Evolutionary conservation across 371 early-diverging fungal genomes (phyloP).

Genomic region (Choanephora cucurbitarum): DNA sequence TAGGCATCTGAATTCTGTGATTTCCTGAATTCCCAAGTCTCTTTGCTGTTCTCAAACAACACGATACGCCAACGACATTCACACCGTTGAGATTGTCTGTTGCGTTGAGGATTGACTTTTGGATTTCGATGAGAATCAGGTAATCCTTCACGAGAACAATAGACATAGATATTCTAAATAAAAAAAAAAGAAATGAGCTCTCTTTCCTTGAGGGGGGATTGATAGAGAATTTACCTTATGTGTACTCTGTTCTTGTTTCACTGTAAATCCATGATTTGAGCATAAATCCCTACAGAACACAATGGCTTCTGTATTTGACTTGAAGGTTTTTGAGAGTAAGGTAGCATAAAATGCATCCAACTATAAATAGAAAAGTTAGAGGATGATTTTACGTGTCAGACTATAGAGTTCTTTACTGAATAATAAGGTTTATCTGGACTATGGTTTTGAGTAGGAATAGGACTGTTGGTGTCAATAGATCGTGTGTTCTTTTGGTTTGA

Average conservation of each 20-base stretch:
- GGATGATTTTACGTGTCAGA: neutral
- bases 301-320: slow-evolving; percentile 50
- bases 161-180: slow-evolving; percentile 67
- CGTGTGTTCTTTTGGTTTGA: slow-evolving; percentile 12
- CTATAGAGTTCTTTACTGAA: slow-evolving; percentile 19
- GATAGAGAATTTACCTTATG: slow-evolving; percentile 63
- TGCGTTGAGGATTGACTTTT: slow-evolving; percentile 59
- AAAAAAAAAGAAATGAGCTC: slow-evolving; percentile 1
- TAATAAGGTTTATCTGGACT: slow-evolving; percentile 28
- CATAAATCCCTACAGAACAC: slow-evolving; percentile 57
- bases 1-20: slow-evolving; percentile 61
- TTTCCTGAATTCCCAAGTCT: slow-evolving; percentile 60
- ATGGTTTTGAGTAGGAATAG: slow-evolving; percentile 25
- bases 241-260: slow-evolving; percentile 69
- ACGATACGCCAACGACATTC: slow-evolving; percentile 70
- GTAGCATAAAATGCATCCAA: slow-evolving; percentile 41
- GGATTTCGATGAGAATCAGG: slow-evolving; percentile 62
- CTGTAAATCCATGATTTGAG: slow-evolving; percentile 63
- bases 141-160: slow-evolving; percentile 66
- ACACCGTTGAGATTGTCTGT: slow-evolving; percentile 61
- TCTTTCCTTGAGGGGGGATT: too few relatives aligned
- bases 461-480: slow-evolving; percentile 18
- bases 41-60: slow-evolving; percentile 52
- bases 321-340: slow-evolving; percentile 34
- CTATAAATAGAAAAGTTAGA: slow-evolving; percentile 13